phyloP scores from a whole-genome alignment of 2,329 filamentous ascomycete genomes.

The Parafenestella ontariensis region DNA sequence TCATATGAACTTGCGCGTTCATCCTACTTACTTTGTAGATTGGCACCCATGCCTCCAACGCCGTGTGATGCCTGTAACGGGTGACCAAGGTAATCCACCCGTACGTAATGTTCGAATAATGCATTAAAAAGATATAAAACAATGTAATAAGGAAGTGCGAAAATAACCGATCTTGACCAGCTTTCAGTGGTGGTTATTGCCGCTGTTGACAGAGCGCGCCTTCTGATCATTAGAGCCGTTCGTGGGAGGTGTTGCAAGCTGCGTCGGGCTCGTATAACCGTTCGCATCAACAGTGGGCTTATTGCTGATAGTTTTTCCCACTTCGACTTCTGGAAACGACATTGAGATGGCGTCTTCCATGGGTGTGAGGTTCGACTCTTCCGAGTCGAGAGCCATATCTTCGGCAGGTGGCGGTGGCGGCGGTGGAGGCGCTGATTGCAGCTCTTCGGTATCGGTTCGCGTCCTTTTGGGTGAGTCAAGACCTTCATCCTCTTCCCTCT shows the following conservation, averaged over 20 bases:
- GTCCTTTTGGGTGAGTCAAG: slow-evolving; percentile 41
- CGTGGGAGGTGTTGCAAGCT: slow-evolving; percentile 55
- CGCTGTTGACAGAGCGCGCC: not conserved
- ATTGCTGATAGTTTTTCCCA: slow-evolving; percentile 9
- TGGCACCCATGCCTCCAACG: not conserved
- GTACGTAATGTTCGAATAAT: not conserved
- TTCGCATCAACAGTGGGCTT: slow-evolving; percentile 14
- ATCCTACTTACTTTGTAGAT: not conserved
- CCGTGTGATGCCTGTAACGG: not conserved
- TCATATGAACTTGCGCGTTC: too few species aligned
- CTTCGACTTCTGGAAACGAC: slow-evolving; percentile 23
- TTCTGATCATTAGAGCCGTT: slow-evolving; percentile 40
- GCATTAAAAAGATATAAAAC: not conserved
- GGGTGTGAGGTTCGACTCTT: slow-evolving; percentile 30
- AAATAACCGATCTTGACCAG: not conserved
- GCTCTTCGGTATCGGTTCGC: slow-evolving; percentile 42
- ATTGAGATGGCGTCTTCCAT: slow-evolving; percentile 28
- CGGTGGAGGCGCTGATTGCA: slow-evolving; percentile 52
- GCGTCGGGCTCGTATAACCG: slow-evolving; percentile 44
- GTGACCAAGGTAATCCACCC: not conserved
- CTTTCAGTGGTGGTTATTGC: not conserved
- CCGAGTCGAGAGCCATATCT: slow-evolving; percentile 35
- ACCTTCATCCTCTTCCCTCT: slow-evolving; percentile 44
- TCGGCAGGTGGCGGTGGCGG: slow-evolving; percentile 48
- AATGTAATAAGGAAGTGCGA: slow-evolving; percentile 6